Conservation (phyloP, 495 filamentous ascomycete species). For the Articulospora tetracladia region DNA sequence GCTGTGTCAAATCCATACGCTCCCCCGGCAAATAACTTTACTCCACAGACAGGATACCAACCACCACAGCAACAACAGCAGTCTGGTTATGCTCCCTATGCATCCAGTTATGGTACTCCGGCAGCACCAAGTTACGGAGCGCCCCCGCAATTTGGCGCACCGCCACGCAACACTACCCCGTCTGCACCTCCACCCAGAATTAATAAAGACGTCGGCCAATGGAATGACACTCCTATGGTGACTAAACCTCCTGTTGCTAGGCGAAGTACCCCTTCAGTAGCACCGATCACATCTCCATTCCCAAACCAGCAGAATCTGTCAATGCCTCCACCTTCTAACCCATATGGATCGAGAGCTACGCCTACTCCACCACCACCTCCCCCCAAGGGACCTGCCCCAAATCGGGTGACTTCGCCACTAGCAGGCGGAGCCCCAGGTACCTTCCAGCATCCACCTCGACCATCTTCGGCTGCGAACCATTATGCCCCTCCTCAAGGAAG, state of each 20-base stretch:
- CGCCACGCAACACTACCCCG: conserved; percentile 49
- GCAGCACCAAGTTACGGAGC: conserved; percentile 19
- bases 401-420: conserved; percentile 50
- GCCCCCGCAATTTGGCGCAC: conserved; percentile 15
- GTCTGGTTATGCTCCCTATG: conserved; percentile 9
- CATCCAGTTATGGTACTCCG: background rate
- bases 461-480: conserved; percentile 63
- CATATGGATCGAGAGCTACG: conserved; percentile 39
- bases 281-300: conserved; percentile 63
- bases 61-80: conserved; percentile 20
- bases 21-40: conserved; percentile 6
- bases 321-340: conserved; percentile 40
- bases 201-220: conserved; percentile 66
- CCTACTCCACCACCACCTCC: conserved; percentile 53
- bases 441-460: conserved; percentile 42
- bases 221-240: conserved; percentile 95
- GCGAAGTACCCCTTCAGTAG: conserved; percentile 63
- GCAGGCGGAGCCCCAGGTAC: conserved; percentile 43
- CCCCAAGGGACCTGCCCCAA: conserved; percentile 50
- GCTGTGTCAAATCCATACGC: conserved; percentile 11
- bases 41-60: conserved; percentile 17
- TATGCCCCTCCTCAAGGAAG: conserved; percentile 63
- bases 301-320: conserved; percentile 48
- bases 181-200: conserved; percentile 64
- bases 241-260: conserved; percentile 67